Base-by-base conservation (phyloP, 495 filamentous ascomycete species). In the Trichoderma virens region DNA sequence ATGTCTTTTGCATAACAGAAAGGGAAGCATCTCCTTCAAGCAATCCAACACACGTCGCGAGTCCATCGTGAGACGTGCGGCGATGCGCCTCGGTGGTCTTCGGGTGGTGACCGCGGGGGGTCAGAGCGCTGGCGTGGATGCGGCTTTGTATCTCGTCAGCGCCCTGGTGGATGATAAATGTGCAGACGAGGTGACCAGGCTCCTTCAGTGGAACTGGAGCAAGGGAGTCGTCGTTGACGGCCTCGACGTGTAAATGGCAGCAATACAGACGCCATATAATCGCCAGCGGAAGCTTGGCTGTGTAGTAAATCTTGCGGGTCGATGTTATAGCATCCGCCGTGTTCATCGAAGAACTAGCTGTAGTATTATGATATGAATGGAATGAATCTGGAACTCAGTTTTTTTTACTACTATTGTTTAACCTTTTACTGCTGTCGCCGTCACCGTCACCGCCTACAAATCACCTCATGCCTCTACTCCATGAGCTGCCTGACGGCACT, bases 51-150 rank as follows among this genome's bases (percentile, higher is more conserved):
- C 78, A 62, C 81, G 87, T 8, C 80, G 87, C 60, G 88, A 91
- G 78, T 87, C 83, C 20, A 87, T 88, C 72, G 82, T 82, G 65
- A 79, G 87, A 38, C 79, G 88, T 67, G 86, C 84, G 7, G 81
- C 83, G 65, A 78, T 91, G 78, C 80, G 82, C 34, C 79, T 90
- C 32, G 84, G 85, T 70, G 86, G 88, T 20, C 81, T 93, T 70
- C 81, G 87, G 66, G 82, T 95, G 54, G 83, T 95, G 66, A 93
- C 90, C 38, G 82, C 80, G 71, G 89, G 90, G 62, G 91, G 90
- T 60, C 78, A 91, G 62, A 87, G 86, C 66, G 85, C 86, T 71
- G 91, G 91, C 65, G 74, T 93, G 34, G 91, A 95, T 79, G 91
- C 89, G 23, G 76, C 84, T 64, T 75, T 92, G 74, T 91, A 92